Evolutionary conservation across 1,284 basidiomycete species (phyloP), one percentile per base, ranked within the genome.

Genomic region (Microbotryomycetes sp.): DNA sequence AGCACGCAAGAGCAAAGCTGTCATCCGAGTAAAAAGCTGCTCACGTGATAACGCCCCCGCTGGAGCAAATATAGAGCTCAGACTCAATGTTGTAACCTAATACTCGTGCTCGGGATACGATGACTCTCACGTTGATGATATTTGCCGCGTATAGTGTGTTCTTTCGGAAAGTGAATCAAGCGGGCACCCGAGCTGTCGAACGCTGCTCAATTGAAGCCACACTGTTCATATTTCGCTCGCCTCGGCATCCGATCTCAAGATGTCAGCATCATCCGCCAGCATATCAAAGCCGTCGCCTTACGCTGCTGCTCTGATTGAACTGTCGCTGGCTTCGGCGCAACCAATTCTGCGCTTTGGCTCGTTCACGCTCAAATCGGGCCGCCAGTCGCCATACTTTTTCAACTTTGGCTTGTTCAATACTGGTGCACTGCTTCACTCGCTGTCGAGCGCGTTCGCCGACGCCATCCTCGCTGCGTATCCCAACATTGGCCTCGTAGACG

Each of bases 371-470:
- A 98, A 98, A 81, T 93, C 90, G 36, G 94, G 94, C 68, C 85
- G 94, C 45, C 78, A 83, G 60, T 96, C 92, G 15, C 94, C 94
- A 1, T 97, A 97, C 79, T 97, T 97, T 76, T 93, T 97, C 83
- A 97, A 97, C 75, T 90, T 91, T 1, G 90, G 91, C 9, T 81
- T 89, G 14, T 81, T 98, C 67, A 91, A 87, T 76, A 86, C 87
- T 4, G 90, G 93, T 0, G 82, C 85, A 1, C 85, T 94, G 47
- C 83, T 98, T 42, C 79, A 86, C 46, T 81, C 86, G 6, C 80
- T 96, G 29, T 86, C 92, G 7, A 80, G 82, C n/a, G 91, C 93
- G 16, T 97, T 96, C 72, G 91, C 94, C 4, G 69, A 76, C 52
- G 77, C 84, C 2, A 88, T 88, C n/a, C 86, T 92, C 72, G 76